These are phyloP conservation scores for Sorghum bicolor DNA, from an alignment of 176 grass and related monocot species.

Conservation along the genomic window Sorghum_bicolor_NCBIv3 NC_012870.2:64122501-64123000, in stretches of 20 bases:
- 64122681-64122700: constrained; percentile 74
- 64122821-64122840: constrained; percentile 3
- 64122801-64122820: neutral
- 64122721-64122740: constrained; percentile 80
- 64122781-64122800: neutral
- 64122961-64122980: constrained; percentile 76
- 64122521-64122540: neutral
- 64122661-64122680: constrained; percentile 62
- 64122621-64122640: constrained; percentile 89
- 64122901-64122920: constrained; percentile 95
- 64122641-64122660: constrained; percentile 75
- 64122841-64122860: constrained; percentile 37
- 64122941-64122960: constrained; percentile 80
- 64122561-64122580: constrained; percentile 38
- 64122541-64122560: neutral
- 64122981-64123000: constrained; percentile 79
- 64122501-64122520: neutral
- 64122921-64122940: constrained; percentile 83
- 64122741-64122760: constrained; percentile 21
- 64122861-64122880: constrained; percentile 82
- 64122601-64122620: constrained; percentile 82
- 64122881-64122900: constrained; percentile 81
- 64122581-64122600: constrained; percentile 71
- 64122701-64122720: constrained; percentile 57
- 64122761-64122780: neutral